Conservation (phyloP, 345 rosid genomes). For the Chamaenerion angustifolium region DNA sequence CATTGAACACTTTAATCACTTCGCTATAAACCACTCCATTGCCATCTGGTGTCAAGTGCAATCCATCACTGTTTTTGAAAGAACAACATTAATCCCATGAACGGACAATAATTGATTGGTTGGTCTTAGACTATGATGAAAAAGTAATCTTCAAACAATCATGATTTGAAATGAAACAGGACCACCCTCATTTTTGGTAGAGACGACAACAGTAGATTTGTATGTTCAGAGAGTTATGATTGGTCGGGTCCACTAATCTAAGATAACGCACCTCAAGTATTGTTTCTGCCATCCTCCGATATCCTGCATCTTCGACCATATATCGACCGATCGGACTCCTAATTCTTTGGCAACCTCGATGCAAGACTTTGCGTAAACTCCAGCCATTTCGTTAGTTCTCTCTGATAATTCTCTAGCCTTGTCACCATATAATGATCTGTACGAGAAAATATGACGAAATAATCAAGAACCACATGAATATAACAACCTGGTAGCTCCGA, state of each 20-base stretch:
- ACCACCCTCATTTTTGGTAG: no score
- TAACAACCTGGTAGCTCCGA: no score
- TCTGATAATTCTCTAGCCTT: constrained; percentile 58
- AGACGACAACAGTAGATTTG: no score
- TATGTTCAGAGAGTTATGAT: no score
- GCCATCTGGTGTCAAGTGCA: constrained; percentile 73
- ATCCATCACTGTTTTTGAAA: constrained; percentile 46
- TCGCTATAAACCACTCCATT: constrained; percentile 52
- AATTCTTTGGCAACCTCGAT: constrained; percentile 51
- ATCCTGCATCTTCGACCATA: constrained; percentile 91
- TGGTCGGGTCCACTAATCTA: background rate
- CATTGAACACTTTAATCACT: constrained; percentile 39
- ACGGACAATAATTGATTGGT: background rate
- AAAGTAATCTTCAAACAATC: no score
- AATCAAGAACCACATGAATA: background rate
- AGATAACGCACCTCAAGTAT: constrained; percentile 45
- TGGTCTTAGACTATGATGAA: no score
- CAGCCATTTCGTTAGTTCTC: constrained; percentile 68
- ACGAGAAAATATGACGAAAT: background rate
- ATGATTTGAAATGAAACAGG: no score
- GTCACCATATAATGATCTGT: constrained; percentile 61
- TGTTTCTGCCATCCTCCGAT: constrained; percentile 67
- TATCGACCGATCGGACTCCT: constrained; percentile 36
- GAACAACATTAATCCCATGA: constrained; percentile 3
- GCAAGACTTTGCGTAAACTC: constrained; percentile 58